Evolutionary conservation across 768 basidiomycete genomes (phyloP), one percentile per base, ranked within the genome.

Genomic region (Suillus occidentalis): DNA sequence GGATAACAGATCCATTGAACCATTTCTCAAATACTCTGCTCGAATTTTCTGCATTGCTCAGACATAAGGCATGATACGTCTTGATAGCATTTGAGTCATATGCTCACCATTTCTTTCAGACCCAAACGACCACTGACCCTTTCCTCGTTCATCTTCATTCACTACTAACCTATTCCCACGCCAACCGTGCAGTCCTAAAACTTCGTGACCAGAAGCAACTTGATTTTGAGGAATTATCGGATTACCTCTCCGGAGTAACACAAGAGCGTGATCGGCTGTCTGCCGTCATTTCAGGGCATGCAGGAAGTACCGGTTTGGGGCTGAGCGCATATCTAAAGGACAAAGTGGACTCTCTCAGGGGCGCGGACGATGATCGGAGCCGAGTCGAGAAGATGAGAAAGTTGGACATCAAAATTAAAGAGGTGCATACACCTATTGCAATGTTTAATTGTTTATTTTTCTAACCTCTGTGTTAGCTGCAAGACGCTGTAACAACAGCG

Each of bases 171-270:
- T 98, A 98, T 77, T 94, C 95, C 2, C 89, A 94, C 73, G 89
- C 93, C 37, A 97, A 98, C 69, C 89, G 94, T 60, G 88, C 91
- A n/a, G 94, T 99, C 25, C 85, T 99, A 68, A 97, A 94, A 77
- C 84, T 97, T 37, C 89, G 97, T 53, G 97, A 99, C 75, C 97
- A 99, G 78, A 99, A 99, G 76, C 97, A 99, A 76, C 87, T 99
- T 63, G 97, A 99, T 73, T 97, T 98, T 68, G 97, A 99, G 78
- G 97, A 99, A 75, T 85, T 99, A 10, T 94, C 95, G 2, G 92
- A 95, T 61, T 99, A 99, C 76, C 83, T 99, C 14, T 92, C 92
- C 7, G 92, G 91, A n/a, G 89, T 98, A 53, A 95, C 94, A 1
- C 82, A 89, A 13, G 97, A 99, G 78, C 89, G 97, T 25, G 97